phyloP scores from a whole-genome alignment of 2,329 filamentous ascomycete genomes.

The Hypoxylon sp. region DNA sequence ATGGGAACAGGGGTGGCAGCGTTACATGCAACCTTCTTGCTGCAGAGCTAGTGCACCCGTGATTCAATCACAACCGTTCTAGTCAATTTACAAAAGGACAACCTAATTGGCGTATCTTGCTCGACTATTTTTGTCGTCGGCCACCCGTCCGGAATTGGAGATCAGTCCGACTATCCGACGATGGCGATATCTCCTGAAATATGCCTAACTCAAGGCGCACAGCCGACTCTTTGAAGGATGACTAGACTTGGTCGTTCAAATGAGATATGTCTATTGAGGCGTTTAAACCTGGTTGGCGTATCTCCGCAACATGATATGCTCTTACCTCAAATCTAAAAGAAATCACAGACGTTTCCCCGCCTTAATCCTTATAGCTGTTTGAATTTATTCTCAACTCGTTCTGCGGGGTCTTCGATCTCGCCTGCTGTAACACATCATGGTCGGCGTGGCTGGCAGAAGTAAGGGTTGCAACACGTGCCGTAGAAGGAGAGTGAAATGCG shows the following conservation, averaged over 20 bases:
- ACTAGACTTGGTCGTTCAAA: constrained; percentile 16
- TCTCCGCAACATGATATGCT: constrained; percentile 12
- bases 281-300: constrained; percentile 9
- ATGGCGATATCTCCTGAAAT: constrained; percentile 33
- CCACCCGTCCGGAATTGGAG: constrained; percentile 33
- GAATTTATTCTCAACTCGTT: constrained; percentile 2
- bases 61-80: constrained; percentile 25
- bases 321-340: constrained; percentile 11
- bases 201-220: constrained; percentile 20
- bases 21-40: constrained; percentile 35
- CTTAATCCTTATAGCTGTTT: background rate
- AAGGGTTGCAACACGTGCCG: constrained; percentile 46
- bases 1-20: constrained; percentile 19
- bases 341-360: constrained; percentile 12
- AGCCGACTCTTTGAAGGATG: constrained; percentile 23
- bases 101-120: constrained; percentile 19
- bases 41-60: constrained; percentile 37
- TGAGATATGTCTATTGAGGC: constrained; percentile 13
- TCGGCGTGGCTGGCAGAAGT: constrained; percentile 44
- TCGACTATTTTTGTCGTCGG: constrained; percentile 42
- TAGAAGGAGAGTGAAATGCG: constrained; percentile 43
- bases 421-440: constrained; percentile 31
- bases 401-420: background rate
- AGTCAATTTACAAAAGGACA: constrained; percentile 25
- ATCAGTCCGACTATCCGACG: constrained; percentile 26